Evolutionary conservation across 179 eudicot genomes (phyloP).

Genomic region (Spinacia oleracea): DNA sequence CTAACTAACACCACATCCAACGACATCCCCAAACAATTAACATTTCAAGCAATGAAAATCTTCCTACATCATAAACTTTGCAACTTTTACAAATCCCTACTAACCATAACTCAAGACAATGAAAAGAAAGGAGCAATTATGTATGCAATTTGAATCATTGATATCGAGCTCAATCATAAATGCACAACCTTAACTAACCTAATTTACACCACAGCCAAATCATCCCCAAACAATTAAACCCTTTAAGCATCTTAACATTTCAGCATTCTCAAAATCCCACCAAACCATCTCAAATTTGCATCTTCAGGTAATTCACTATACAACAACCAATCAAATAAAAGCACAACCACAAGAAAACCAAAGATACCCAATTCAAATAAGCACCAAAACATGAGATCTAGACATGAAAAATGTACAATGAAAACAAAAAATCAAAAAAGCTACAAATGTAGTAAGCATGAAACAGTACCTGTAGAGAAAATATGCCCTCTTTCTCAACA

Average conservation of each 20-base stretch:
- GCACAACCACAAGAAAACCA: neutral
- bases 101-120: neutral
- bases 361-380: slow-evolving; percentile 2
- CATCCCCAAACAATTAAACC: slow-evolving; percentile 21
- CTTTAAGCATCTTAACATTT: neutral
- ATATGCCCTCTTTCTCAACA: slow-evolving; percentile 79
- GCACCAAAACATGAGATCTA: slow-evolving; percentile 11
- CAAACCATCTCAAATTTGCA: neutral
- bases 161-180: neutral
- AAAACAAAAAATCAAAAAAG: neutral
- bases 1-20: slow-evolving; percentile 48
- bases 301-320: neutral
- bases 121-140: neutral
- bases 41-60: neutral
- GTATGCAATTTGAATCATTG: neutral
- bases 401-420: neutral
- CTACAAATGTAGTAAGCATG: neutral
- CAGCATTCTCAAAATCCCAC: neutral
- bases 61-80: neutral
- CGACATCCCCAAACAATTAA: slow-evolving; percentile 32
- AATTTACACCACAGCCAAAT: slow-evolving; percentile 33
- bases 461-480: slow-evolving; percentile 71
- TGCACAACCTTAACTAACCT: slow-evolving; percentile 46
- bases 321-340: neutral
- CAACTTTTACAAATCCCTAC: slow-evolving; percentile 1